Evolutionary conservation across 2,329 filamentous ascomycete species (phyloP).

Genomic region (Phoma sp.): DNA sequence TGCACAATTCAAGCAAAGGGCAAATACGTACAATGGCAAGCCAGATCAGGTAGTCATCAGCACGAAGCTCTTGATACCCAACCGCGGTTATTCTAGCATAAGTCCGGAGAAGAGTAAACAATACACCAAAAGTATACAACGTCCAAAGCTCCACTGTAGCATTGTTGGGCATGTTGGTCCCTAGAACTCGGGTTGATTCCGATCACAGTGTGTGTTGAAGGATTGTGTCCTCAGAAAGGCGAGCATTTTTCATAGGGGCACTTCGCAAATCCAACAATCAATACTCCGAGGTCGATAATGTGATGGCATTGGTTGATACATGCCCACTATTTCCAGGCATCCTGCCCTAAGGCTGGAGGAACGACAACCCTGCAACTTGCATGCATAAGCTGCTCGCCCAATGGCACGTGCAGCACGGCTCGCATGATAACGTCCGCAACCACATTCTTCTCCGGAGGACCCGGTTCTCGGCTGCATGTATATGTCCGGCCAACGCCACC

Average conservation of each 20-base stretch:
- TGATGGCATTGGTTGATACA: neutral
- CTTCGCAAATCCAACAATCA: neutral
- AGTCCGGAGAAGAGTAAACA: conserved; percentile 22
- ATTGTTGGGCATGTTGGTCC: neutral
- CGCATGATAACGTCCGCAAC: neutral
- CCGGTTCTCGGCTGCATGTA: neutral
- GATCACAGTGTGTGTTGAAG: neutral
- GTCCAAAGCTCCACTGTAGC: conserved; percentile 25
- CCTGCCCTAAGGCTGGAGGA: neutral
- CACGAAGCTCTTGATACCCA: conserved; percentile 19
- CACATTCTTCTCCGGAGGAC: neutral
- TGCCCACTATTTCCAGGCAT: neutral
- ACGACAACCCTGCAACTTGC: neutral
- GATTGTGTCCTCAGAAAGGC: neutral
- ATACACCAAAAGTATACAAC: conserved; percentile 22
- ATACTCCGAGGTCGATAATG: too few species aligned
- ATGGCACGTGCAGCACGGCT: neutral
- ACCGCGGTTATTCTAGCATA: conserved; percentile 24
- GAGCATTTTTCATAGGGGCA: neutral
- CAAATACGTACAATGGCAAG: conserved; percentile 19
- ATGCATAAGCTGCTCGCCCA: conserved; percentile 2
- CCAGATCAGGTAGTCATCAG: conserved; percentile 30
- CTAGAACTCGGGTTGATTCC: neutral
- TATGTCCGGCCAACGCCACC: neutral
- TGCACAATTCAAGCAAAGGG: neutral